Conservation (phyloP, 2,329 filamentous ascomycete species). For the Aspergillus fumigatiaffinis region DNA sequence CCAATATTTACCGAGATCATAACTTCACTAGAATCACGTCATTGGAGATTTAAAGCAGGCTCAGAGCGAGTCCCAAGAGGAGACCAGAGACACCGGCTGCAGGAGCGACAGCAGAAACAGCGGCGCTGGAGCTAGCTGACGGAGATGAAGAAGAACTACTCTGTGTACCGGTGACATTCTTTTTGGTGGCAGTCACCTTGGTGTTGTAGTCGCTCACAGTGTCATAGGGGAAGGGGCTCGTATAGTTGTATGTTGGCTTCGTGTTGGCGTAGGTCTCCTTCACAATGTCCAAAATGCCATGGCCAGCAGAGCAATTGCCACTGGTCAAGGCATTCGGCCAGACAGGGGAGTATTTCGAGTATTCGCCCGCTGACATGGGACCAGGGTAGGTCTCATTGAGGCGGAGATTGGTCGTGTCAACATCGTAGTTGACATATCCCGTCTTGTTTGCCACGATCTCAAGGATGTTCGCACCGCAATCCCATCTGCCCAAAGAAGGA, state of each 20-base stretch:
- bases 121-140: conserved; percentile 8
- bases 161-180: conserved; percentile 5
- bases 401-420: conserved; percentile 42
- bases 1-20: background rate
- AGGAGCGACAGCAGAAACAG: conserved; percentile 9
- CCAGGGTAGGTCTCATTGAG: conserved; percentile 57
- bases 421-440: conserved; percentile 48
- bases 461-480: conserved; percentile 69
- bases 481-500: conserved; percentile 65
- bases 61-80: conserved; percentile 13
- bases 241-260: conserved; percentile 32
- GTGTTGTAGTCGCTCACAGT: conserved; percentile 22
- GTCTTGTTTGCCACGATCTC: conserved; percentile 57
- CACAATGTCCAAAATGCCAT: conserved; percentile 32
- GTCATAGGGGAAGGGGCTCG: conserved; percentile 31
- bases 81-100: conserved; percentile 10
- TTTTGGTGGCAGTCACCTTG: conserved; percentile 26
- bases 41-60: conserved; percentile 9
- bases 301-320: conserved; percentile 31
- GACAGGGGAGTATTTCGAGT: conserved; percentile 24
- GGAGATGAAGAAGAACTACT: conserved; percentile 11
- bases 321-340: conserved; percentile 29
- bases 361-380: conserved; percentile 24
- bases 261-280: conserved; percentile 29
- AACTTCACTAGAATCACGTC: background rate